phyloP scores from a whole-genome alignment of 352 stramenopile genomes.

The Globisporangium cederbergense region DNA sequence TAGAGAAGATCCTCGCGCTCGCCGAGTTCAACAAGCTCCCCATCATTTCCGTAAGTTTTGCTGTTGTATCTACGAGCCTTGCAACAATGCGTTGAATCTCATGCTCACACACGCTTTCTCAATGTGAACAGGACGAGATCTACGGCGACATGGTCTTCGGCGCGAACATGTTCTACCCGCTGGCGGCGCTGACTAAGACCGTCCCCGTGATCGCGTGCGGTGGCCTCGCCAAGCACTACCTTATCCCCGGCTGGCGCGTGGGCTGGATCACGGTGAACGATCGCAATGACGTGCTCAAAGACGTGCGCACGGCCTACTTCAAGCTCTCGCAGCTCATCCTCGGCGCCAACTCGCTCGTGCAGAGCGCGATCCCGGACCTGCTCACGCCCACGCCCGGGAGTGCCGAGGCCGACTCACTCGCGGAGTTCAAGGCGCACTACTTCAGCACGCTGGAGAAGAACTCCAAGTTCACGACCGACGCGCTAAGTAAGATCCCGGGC shows the following conservation, averaged over 20 bases:
- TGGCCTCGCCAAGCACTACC: constrained; percentile 95
- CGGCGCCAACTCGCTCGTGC: constrained; percentile 89
- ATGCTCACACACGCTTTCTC: background rate
- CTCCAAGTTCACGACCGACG: constrained; percentile 74
- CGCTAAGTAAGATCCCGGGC: constrained; percentile 74
- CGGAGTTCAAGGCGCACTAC: constrained; percentile 82
- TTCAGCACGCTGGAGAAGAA: constrained; percentile 85
- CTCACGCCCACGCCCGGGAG: constrained; percentile 64
- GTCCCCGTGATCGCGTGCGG: constrained; percentile 80
- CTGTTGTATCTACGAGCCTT: background rate
- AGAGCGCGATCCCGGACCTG: constrained; percentile 82
- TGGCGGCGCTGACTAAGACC: constrained; percentile 77
- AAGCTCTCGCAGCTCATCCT: constrained; percentile 93
- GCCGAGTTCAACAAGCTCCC: constrained; percentile 87
- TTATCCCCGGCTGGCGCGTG: constrained; percentile 94
- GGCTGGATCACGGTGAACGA: constrained; percentile 96
- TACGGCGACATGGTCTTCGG: constrained; percentile 85
- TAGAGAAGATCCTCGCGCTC: constrained; percentile 70
- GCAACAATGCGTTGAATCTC: background rate
- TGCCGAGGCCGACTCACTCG: constrained; percentile 55
- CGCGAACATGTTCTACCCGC: constrained; percentile 70
- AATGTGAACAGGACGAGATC: constrained; percentile 57
- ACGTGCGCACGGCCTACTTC: constrained; percentile 88
- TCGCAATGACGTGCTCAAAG: constrained; percentile 62
- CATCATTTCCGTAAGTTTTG: constrained; percentile 89